A percentile compares a stretch with the other conserved stretches of the same genome.
Conservation (phyloP, 768 basidiomycete genomes). For the Russula abietina region DNA sequence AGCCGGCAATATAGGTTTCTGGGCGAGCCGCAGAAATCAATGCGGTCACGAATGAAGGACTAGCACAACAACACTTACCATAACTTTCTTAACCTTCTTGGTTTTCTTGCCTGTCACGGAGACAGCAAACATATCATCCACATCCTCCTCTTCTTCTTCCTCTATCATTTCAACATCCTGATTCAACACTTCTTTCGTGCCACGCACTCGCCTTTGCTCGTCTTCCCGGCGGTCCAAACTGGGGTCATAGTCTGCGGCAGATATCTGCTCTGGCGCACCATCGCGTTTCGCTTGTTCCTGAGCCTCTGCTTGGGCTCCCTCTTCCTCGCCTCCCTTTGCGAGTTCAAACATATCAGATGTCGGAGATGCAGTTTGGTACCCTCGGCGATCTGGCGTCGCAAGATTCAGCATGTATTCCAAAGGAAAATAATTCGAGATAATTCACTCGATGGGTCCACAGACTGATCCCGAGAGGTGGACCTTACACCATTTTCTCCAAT, state of each 20-base stretch:
- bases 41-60: background rate
- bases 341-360: slow-evolving; percentile 57
- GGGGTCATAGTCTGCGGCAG: slow-evolving; percentile 91
- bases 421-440: background rate
- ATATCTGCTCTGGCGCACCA: slow-evolving; percentile 59
- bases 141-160: slow-evolving; percentile 56
- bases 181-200: slow-evolving; percentile 35
- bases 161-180: slow-evolving; percentile 46
- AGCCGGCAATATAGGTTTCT: slow-evolving; percentile 52
- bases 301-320: slow-evolving; percentile 41
- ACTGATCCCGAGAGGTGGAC: slow-evolving; percentile 4
- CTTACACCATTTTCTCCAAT: slow-evolving; percentile 29
- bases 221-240: slow-evolving; percentile 79
- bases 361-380: slow-evolving; percentile 54
- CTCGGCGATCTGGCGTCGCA: slow-evolving; percentile 26
- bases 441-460: slow-evolving; percentile 3
- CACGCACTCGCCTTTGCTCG: slow-evolving; percentile 61
- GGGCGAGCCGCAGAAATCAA: slow-evolving; percentile 1
- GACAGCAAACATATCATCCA: slow-evolving; percentile 95
- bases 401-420: background rate
- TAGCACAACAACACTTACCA: slow-evolving; percentile 36
- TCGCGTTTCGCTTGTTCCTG: slow-evolving; percentile 41
- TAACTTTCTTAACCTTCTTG: slow-evolving; percentile 51
- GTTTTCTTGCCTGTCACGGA: slow-evolving; percentile 41
- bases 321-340: slow-evolving; percentile 56